phyloP scores from a whole-genome alignment of 768 basidiomycete genomes.

The Sporobolomyces phaffii region DNA sequence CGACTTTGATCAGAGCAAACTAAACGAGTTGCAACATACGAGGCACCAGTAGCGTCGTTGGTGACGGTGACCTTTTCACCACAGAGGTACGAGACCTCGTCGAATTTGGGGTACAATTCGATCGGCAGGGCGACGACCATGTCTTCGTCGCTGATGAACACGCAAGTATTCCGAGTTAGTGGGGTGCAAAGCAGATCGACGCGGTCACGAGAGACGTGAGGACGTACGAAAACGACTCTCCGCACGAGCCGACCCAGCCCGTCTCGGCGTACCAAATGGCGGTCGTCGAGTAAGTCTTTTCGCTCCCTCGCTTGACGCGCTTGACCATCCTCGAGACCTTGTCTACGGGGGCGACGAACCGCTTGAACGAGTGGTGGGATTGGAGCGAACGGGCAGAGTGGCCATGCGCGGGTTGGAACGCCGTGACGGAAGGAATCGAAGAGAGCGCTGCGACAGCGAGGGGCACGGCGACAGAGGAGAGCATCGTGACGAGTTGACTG shows the following conservation, averaged over 20 bases:
- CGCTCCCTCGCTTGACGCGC: slow-evolving; percentile 8
- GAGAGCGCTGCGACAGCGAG: slow-evolving; percentile 8
- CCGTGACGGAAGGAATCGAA: not conserved
- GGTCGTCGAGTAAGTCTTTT: slow-evolving; percentile 18
- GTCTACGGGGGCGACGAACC: slow-evolving; percentile 4
- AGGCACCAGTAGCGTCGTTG: slow-evolving; percentile 22
- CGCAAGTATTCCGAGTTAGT: not conserved
- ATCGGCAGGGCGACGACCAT: slow-evolving; percentile 21
- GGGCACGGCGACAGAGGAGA: slow-evolving; percentile 5
- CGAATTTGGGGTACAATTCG: slow-evolving; percentile 18
- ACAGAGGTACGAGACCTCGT: slow-evolving; percentile 15
- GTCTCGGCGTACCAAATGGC: slow-evolving; percentile 32
- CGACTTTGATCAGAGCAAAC: not conserved
- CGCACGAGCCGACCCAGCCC: slow-evolving; percentile 26
- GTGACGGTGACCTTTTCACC: slow-evolving; percentile 6
- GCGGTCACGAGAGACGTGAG: not conserved
- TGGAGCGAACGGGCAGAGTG: not conserved
- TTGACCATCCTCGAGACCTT: slow-evolving; percentile 15
- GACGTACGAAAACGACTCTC: slow-evolving; percentile 15
- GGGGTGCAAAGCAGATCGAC: not conserved
- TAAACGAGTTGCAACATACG: not conserved
- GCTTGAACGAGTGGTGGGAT: not conserved
- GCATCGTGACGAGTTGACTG: not conserved
- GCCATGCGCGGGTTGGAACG: not conserved
- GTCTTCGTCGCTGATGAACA: slow-evolving; percentile 2